These are phyloP conservation scores for Zymoseptoria passerinii DNA, from an alignment of 2,329 filamentous ascomycete species.

Conservation along the genomic window DNA sequence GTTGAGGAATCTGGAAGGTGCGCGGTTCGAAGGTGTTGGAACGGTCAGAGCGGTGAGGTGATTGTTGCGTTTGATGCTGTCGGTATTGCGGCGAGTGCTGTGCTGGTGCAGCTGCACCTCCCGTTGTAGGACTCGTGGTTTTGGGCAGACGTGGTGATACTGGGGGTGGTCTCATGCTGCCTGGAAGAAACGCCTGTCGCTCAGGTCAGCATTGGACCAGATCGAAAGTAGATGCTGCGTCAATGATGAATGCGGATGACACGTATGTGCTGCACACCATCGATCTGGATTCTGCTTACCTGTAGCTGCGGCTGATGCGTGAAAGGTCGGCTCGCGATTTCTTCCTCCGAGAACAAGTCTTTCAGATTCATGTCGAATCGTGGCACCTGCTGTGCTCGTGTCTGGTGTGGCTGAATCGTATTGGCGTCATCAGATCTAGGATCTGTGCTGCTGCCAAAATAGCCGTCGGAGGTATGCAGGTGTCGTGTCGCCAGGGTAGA, in stretches of 20 bases:
- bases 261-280: neutral
- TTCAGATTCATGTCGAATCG: slow-evolving; percentile 52
- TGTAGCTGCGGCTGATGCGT: slow-evolving; percentile 13
- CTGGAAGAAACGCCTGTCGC: slow-evolving; percentile 13
- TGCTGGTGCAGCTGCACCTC: slow-evolving; percentile 4
- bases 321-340: slow-evolving; percentile 29
- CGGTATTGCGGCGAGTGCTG: neutral
- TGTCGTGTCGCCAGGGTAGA: slow-evolving; percentile 25
- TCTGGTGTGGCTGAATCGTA: slow-evolving; percentile 2
- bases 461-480: slow-evolving; percentile 22
- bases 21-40: slow-evolving; percentile 15
- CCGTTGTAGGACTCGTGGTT: slow-evolving; percentile 13
- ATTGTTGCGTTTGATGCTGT: slow-evolving; percentile 3
- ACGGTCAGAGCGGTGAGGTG: slow-evolving; percentile 26
- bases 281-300: neutral
- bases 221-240: neutral
- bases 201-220: neutral
- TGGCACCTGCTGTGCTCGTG: slow-evolving; percentile 29
- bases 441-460: slow-evolving; percentile 15
- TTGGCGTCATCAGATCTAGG: slow-evolving; percentile 1
- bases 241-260: neutral
- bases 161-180: slow-evolving; percentile 16
- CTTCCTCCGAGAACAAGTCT: slow-evolving; percentile 43
- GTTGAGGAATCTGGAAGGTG: slow-evolving; percentile 1
- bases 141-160: slow-evolving; percentile 12